Base-by-base conservation (phyloP, 306 rosid species). In the Trifolium pratense region DNA sequence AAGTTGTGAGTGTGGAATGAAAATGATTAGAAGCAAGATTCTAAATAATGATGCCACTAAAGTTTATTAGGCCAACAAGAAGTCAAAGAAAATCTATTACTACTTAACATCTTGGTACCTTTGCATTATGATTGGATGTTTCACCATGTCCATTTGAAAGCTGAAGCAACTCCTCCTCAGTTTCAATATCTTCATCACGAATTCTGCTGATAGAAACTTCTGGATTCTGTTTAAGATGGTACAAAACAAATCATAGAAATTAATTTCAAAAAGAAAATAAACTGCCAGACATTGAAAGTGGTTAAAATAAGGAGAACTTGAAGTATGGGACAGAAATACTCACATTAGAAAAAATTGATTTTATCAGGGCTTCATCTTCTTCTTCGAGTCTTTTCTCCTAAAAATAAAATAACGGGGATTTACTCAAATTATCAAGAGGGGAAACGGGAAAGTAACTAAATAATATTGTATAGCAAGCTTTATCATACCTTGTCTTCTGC, bases 341-440 rank as follows among this genome's bases (percentile, higher is more conserved):
- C 67, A 91, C 98, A 36, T 80, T 70, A 55, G 84, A 88, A 59
- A 92, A 76, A 32, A 91, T 73, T 37, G 98, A 85, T 74, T 83
- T 94, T 81, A 94, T 74, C 66, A 89, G 53, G 1, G 91, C 92
- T 84, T 93, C 97, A 78, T 93, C 98, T 79, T 89, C 96, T 76
- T 91, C 94, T 76, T 91, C 98, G 25, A 91, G 69, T 68, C 79
- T 87, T 79, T 86, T 84, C 79, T 88, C 92, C 96, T 93, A 82
- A 66, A 9, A 60, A 83, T 29, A 74, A 79, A 39, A 36, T 15
- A 45, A 46, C 57, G 29, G 37, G 49, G 53, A 23, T 71, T 31
- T 52, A 59, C 14, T 60, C 12, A 17, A 75, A 70, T 25, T 51
- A 29, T 73, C 57, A 5, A 56, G 15, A 43, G n/a, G 42, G 12